Base-by-base conservation (phyloP, 2,329 filamentous ascomycete species). In the Aspergillus aculeatus region DNA sequence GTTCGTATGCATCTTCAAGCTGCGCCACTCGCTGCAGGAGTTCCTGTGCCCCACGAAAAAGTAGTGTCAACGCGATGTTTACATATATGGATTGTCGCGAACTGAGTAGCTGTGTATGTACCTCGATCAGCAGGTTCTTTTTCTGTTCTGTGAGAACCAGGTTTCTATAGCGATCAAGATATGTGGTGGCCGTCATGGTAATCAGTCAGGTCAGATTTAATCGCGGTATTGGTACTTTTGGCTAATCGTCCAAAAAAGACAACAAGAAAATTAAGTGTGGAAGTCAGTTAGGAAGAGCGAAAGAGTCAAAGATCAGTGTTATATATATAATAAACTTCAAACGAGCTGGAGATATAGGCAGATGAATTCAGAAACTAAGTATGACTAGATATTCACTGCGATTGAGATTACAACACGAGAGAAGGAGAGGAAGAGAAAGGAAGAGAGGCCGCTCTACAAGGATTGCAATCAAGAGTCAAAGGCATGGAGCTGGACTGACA, bases 101-200 rank as follows among this genome's bases (percentile, higher is more conserved):
- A 35, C 52, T 58, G 57, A 61, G 41, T 47, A 55, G 56, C 54
- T 73, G 16, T 16, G 38, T 16, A 35, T 35, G 16, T 44, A 82
- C 80, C 71, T 81, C 77, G 61, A 82, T 81, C 49, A 82, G 71
- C 54, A 74, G 73, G 67, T 81, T 78, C 64, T 81, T 82, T 57
- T 75, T 74, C 50, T 80, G 72, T 63, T 82, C 80, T 59, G 79
- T 67, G 29, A 72, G 67, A 57, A 75, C 75, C 57, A 82, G 63
- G 60, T 78, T 73, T 61, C 77, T 75, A 71, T 78, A 81, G 66
- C 79, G 78, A 61, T 80, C 72, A 44, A 74, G 66, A 60, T 73
- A 75, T 54, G 69, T 70, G 52, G 69, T 67, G 47, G 73, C 68
- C 47, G 71, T 69, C 68, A 76, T 73, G 57, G 61, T 69, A 58